These are phyloP conservation scores for Tympanopsis confertula DNA, from an alignment of 2,329 filamentous ascomycete species.

Conservation along the genomic window DNA sequence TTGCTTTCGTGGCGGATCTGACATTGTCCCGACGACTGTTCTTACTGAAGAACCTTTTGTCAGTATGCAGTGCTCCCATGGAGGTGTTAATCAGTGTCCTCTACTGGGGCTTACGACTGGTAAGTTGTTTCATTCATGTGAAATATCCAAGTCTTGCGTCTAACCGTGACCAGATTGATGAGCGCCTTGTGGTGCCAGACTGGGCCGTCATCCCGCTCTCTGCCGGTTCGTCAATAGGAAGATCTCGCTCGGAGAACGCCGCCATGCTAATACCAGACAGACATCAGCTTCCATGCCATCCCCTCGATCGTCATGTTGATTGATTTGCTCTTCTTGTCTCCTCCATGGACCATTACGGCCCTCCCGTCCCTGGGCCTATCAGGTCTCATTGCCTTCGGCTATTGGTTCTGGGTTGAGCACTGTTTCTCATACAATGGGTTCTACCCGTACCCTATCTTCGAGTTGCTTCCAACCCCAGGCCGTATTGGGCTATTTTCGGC, in stretches of 20 bases:
- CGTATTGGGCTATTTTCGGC: background rate
- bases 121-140: slow-evolving; percentile 16
- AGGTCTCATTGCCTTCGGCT: slow-evolving; percentile 37
- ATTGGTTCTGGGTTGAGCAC: slow-evolving; percentile 54
- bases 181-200: slow-evolving; percentile 34
- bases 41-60: slow-evolving; percentile 41
- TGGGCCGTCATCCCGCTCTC: slow-evolving; percentile 20
- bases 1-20: slow-evolving; percentile 42
- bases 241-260: background rate
- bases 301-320: slow-evolving; percentile 39
- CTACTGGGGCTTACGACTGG: slow-evolving; percentile 45
- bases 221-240: slow-evolving; percentile 18
- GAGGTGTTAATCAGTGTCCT: slow-evolving; percentile 47
- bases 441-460: slow-evolving; percentile 4
- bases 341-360: slow-evolving; percentile 45
- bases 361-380: slow-evolving; percentile 36
- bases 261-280: slow-evolving; percentile 11
- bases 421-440: slow-evolving; percentile 48
- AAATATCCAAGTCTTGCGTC: slow-evolving; percentile 5
- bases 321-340: slow-evolving; percentile 44
- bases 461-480: background rate
- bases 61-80: slow-evolving; percentile 44
- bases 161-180: slow-evolving; percentile 20
- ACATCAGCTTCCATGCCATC: slow-evolving; percentile 33
- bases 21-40: slow-evolving; percentile 38